Percentiles rank a stretch among this genome's conserved stretches.
Conservation (phyloP, 176 grass and related monocot genomes). For the Alloteropsis semialata region DNA sequence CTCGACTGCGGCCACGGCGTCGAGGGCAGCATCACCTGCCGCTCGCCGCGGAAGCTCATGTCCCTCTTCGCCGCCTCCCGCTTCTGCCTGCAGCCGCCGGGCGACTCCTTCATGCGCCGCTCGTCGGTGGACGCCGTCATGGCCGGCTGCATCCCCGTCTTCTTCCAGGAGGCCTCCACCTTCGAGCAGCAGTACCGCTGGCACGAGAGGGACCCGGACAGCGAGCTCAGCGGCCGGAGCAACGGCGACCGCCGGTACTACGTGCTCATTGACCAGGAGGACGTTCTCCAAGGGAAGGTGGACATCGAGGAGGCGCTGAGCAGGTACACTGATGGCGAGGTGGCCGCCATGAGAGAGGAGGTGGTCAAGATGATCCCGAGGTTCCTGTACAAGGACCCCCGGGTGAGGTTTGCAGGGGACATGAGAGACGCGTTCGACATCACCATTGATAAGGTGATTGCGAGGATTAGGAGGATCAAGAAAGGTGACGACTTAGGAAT, state of each 20-base stretch:
- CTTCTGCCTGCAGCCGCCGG: slow-evolving; percentile 65
- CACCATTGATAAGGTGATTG: background rate
- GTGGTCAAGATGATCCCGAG: slow-evolving; percentile 12
- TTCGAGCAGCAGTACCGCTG: background rate
- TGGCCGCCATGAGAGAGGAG: background rate
- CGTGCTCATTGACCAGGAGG: background rate
- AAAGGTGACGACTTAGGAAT: too few relatives aligned
- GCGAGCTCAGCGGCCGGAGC: too few relatives aligned
- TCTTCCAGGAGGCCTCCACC: slow-evolving; percentile 43
- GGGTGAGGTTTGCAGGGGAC: background rate
- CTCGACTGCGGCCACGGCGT: slow-evolving; percentile 37
- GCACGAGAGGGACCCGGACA: background rate
- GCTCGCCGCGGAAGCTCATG: slow-evolving; percentile 34
- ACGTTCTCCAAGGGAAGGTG: background rate
- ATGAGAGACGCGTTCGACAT: slow-evolving; percentile 3
- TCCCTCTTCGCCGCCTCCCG: slow-evolving; percentile 37
- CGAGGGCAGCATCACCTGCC: slow-evolving; percentile 27
- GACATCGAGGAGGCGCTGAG: background rate
- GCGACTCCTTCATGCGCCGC: slow-evolving; percentile 64
- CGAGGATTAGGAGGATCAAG: slow-evolving; percentile 11
- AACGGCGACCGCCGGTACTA: background rate
- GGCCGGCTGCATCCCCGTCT: slow-evolving; percentile 66
- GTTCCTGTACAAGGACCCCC: slow-evolving; percentile 12
- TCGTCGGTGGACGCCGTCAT: slow-evolving; percentile 58
- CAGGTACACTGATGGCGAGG: background rate